Conservation (phyloP, 257 asterid genomes). For the Pogostemon cablin region DNA sequence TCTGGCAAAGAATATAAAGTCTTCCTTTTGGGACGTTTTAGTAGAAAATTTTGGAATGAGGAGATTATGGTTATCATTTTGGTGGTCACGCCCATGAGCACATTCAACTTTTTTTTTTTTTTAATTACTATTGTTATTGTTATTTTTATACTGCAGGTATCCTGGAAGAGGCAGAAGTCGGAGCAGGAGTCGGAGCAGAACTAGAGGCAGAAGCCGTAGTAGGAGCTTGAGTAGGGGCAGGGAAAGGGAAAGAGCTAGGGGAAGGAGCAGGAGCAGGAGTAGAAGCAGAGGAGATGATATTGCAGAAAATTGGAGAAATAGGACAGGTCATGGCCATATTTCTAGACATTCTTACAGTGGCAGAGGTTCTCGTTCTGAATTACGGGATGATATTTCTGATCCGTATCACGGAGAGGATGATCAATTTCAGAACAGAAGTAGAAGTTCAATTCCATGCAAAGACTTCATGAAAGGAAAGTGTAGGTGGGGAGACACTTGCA, state of each 20-base stretch:
- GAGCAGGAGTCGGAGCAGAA: slow-evolving; percentile 65
- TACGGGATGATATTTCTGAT: slow-evolving; percentile 49
- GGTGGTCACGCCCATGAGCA: not conserved
- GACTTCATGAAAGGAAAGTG: slow-evolving; percentile 66
- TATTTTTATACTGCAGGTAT: slow-evolving; percentile 39
- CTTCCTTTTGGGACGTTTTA: not conserved
- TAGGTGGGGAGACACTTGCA: slow-evolving; percentile 79
- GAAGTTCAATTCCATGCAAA: slow-evolving; percentile 58
- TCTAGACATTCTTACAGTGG: slow-evolving; percentile 47
- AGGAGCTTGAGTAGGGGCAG: slow-evolving; percentile 49
- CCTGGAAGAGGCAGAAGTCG: slow-evolving; percentile 65
- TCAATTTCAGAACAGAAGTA: slow-evolving; percentile 49
- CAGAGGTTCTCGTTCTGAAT: slow-evolving; percentile 51
- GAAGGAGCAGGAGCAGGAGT: slow-evolving; percentile 52
- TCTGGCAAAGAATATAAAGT: not conserved
- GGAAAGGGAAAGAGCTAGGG: slow-evolving; percentile 40
- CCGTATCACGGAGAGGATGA: slow-evolving; percentile 52
- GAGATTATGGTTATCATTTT: slow-evolving; percentile 7
- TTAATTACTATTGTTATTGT: too few relatives aligned
- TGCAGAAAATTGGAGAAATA: slow-evolving; percentile 49
- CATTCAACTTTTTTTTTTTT: slow-evolving; percentile 25
- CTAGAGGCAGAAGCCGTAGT: slow-evolving; percentile 57
- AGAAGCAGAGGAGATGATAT: slow-evolving; percentile 50
- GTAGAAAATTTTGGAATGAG: not conserved
- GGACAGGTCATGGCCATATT: slow-evolving; percentile 45